Conservation (phyloP, 352 stramenopile genomes). For the Phytophthora vignae region DNA sequence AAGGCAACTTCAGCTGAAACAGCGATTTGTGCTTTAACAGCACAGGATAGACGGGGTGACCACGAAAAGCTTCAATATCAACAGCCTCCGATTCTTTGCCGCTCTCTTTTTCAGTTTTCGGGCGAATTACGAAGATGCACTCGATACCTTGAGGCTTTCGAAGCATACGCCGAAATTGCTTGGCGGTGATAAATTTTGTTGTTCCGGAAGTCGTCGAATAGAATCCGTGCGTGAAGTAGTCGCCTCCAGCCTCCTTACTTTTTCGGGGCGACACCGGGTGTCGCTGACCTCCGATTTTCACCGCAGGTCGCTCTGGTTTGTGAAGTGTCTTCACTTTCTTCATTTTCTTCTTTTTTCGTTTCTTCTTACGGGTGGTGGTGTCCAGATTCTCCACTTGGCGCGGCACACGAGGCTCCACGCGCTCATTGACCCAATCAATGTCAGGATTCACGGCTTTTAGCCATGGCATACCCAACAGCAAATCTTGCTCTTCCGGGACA, state of each 20-base stretch:
- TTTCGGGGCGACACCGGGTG: background rate
- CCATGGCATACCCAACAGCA: constrained; percentile 23
- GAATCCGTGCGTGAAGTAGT: background rate
- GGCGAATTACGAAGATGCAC: background rate
- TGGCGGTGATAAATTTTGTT: background rate
- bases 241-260: background rate
- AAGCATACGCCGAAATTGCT: background rate
- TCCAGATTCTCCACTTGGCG: background rate
- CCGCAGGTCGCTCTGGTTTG: too few relatives aligned
- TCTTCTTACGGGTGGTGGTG: background rate
- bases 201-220: background rate
- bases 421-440: constrained; percentile 23
- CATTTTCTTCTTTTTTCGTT: background rate
- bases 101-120: background rate
- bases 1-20: constrained; percentile 10
- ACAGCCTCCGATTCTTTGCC: background rate
- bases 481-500: constrained; percentile 13
- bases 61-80: background rate
- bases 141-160: background rate
- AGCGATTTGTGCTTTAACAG: constrained; percentile 1
- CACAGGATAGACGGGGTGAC: constrained; percentile 5
- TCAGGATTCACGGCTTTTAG: constrained; percentile 14
- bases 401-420: background rate
- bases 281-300: background rate
- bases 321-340: background rate